A percentile compares a stretch with the other conserved stretches of the same genome.
Evolutionary conservation across 768 basidiomycete species (phyloP).

Genomic region (Symmetrospora coprosmae): DNA sequence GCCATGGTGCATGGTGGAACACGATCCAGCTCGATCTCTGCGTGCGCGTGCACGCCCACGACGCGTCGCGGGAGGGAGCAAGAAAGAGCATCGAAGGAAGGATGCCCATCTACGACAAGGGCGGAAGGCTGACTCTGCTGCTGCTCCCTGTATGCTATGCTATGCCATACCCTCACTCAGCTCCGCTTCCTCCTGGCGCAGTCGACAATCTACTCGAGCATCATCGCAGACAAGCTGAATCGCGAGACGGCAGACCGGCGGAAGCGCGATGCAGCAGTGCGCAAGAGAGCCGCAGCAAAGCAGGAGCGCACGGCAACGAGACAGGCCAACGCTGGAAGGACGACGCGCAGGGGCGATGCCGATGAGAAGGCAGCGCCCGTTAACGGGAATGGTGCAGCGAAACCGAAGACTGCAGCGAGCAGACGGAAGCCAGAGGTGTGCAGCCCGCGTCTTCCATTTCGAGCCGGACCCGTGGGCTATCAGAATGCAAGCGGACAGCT

Average conservation of each 20-base stretch:
- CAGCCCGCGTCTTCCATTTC: no score
- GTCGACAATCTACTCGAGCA: conserved; percentile 5
- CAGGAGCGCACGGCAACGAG: not conserved
- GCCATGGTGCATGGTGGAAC: no score
- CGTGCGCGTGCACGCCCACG: no score
- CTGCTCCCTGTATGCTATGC: not conserved
- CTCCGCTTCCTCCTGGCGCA: conserved; percentile 1
- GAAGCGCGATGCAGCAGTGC: not conserved
- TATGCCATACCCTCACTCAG: no score
- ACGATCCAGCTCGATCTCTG: no score
- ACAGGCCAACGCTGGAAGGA: not conserved
- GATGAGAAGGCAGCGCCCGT: not conserved
- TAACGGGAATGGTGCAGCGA: not conserved
- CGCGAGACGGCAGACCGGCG: conserved; percentile 18
- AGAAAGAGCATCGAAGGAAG: not conserved
- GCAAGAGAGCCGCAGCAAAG: conserved; percentile 1
- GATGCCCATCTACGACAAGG: not conserved
- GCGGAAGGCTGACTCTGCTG: not conserved
- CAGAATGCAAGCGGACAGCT: no score
- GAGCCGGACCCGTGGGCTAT: no score
- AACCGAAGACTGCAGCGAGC: not conserved
- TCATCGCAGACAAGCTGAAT: conserved; percentile 24
- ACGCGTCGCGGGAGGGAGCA: not conserved
- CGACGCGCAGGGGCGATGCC: not conserved
- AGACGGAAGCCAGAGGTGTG: no score